phyloP scores from a whole-genome alignment of 352 stramenopile species.

The Phytopythium aichiense region DNA sequence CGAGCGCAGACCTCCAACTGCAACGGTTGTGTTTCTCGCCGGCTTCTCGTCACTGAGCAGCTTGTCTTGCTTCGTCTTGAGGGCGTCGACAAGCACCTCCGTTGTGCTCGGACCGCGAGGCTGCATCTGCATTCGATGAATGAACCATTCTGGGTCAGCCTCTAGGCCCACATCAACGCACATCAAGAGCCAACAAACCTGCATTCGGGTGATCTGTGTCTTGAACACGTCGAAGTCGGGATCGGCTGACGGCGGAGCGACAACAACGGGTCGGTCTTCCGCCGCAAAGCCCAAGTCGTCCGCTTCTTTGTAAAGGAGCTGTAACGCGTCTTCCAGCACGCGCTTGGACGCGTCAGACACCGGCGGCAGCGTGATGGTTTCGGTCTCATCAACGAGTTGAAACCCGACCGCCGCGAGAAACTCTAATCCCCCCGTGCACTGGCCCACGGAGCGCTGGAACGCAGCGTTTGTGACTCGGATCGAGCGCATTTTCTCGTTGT shows the following conservation, averaged over 20 bases:
- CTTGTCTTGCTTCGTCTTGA: constrained; percentile 78
- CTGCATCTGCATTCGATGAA: constrained; percentile 47
- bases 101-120: constrained; percentile 73
- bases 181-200: constrained; percentile 22
- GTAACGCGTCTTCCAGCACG: constrained; percentile 44
- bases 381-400: constrained; percentile 33
- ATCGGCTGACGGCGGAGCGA: constrained; percentile 28
- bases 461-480: constrained; percentile 75
- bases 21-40: constrained; percentile 57
- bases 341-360: constrained; percentile 18
- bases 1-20: constrained; percentile 27
- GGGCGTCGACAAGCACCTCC: constrained; percentile 64
- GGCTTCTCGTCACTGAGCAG: constrained; percentile 57
- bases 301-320: constrained; percentile 66
- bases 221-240: constrained; percentile 78
- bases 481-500: constrained; percentile 78
- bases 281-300: constrained; percentile 66
- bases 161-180: neutral
- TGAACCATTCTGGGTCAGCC: neutral
- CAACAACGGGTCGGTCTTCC: constrained; percentile 41
- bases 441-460: constrained; percentile 66
- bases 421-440: constrained; percentile 62
- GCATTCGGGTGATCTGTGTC: constrained; percentile 77
- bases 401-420: constrained; percentile 75
- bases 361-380: constrained; percentile 36